Conservation (phyloP, 2,329 filamentous ascomycete genomes). For the Pseudohalonectria lignicola region DNA sequence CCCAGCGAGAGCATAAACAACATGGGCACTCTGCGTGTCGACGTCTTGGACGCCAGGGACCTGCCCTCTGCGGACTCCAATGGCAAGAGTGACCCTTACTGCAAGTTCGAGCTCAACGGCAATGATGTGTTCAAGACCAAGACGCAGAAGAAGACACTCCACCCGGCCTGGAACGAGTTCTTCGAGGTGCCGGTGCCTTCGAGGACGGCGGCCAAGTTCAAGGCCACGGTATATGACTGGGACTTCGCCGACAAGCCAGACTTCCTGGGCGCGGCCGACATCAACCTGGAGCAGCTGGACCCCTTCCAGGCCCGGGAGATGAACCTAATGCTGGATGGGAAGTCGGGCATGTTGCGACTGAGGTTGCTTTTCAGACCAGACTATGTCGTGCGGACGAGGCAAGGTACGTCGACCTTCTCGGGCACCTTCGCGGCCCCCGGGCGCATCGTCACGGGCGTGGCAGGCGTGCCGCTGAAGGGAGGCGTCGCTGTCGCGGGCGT, state of each 20-base stretch:
- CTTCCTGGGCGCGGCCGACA: constrained; percentile 65
- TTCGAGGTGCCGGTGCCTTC: constrained; percentile 80
- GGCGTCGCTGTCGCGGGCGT: constrained; percentile 63
- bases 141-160: constrained; percentile 89
- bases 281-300: constrained; percentile 70
- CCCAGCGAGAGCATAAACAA: constrained; percentile 98
- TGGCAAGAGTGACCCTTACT: constrained; percentile 94
- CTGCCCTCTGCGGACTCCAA: constrained; percentile 93
- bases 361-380: constrained; percentile 86
- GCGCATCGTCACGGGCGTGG: constrained; percentile 72
- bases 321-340: constrained; percentile 68
- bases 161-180: constrained; percentile 91
- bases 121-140: constrained; percentile 93
- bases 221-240: constrained; percentile 82
- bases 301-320: constrained; percentile 76
- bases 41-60: constrained; percentile 75
- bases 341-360: constrained; percentile 73
- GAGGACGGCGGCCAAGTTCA: constrained; percentile 74
- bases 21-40: constrained; percentile 90
- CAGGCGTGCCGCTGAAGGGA: constrained; percentile 88
- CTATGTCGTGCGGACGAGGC: constrained; percentile 76
- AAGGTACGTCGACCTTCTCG: constrained; percentile 87
- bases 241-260: constrained; percentile 95
- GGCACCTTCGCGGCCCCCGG: constrained; percentile 81
- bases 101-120: constrained; percentile 84